Conservation (phyloP, 805 yeast species). For the Candida lessepsii region DNA sequence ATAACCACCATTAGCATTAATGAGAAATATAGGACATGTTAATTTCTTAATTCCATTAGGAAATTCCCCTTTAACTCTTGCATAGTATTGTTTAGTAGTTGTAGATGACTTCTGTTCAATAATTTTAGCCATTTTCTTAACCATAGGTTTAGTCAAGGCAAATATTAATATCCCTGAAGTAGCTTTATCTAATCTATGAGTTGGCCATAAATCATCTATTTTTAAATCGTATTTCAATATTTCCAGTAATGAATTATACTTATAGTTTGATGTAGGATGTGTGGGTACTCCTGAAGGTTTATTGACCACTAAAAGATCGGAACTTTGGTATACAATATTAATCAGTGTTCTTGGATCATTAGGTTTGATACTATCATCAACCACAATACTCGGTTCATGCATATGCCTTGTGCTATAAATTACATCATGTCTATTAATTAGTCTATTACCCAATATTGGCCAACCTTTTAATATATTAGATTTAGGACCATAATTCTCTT, state of each 20-base stretch:
- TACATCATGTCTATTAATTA: slow-evolving; percentile 25
- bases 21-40: slow-evolving; percentile 40
- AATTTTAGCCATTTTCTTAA: slow-evolving; percentile 28
- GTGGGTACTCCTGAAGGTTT: slow-evolving; percentile 57
- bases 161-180: slow-evolving; percentile 52
- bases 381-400: slow-evolving; percentile 46
- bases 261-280: slow-evolving; percentile 49
- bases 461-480: slow-evolving; percentile 23
- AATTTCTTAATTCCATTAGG: slow-evolving; percentile 28
- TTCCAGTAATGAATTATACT: slow-evolving; percentile 44
- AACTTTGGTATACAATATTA: slow-evolving; percentile 35
- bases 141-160: slow-evolving; percentile 35
- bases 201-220: slow-evolving; percentile 35
- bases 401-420: slow-evolving; percentile 34
- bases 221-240: slow-evolving; percentile 33
- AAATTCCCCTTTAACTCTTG: slow-evolving; percentile 43
- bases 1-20: slow-evolving; percentile 34
- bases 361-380: slow-evolving; percentile 12
- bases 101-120: slow-evolving; percentile 27
- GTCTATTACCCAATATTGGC: slow-evolving; percentile 14
- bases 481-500: slow-evolving; percentile 20
- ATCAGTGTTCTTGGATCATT: slow-evolving; percentile 13
- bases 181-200: slow-evolving; percentile 50
- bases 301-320: slow-evolving; percentile 41
- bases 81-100: slow-evolving; percentile 44